Percentiles rank a stretch among this genome's conserved stretches.
Evolutionary conservation across 1,139 yeast species (phyloP).

Genomic region (Taphrina communis): DNA sequence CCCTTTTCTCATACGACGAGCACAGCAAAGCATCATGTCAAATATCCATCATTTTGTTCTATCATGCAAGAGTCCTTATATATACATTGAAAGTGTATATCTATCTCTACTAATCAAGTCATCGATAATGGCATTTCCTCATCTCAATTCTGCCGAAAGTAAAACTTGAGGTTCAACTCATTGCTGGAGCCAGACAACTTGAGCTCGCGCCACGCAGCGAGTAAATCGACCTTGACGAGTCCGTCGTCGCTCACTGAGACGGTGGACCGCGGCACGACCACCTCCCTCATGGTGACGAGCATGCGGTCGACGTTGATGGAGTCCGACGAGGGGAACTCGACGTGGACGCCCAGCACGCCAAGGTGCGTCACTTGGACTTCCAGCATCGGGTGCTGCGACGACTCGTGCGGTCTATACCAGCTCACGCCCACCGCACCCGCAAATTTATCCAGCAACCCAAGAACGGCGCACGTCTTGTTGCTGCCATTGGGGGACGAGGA

Average conservation of each 20-base stretch:
- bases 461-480: slow-evolving; percentile 9
- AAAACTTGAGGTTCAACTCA: slow-evolving; percentile 20
- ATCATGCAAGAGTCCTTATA: background rate
- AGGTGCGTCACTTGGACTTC: slow-evolving; percentile 21
- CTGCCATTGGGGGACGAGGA: no score
- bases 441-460: slow-evolving; percentile 24
- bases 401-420: slow-evolving; percentile 8
- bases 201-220: slow-evolving; percentile 11
- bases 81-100: background rate
- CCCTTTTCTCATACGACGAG: background rate
- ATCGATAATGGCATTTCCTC: background rate
- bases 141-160: slow-evolving; percentile 2
- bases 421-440: slow-evolving; percentile 16
- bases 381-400: slow-evolving; percentile 19
- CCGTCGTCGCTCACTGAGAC: background rate
- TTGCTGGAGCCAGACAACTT: slow-evolving; percentile 17
- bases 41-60: background rate
- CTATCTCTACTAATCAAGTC: background rate
- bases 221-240: slow-evolving; percentile 10
- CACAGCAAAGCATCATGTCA: slow-evolving; percentile 7
- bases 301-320: slow-evolving; percentile 4
- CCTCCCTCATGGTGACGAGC: slow-evolving; percentile 20
- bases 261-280: slow-evolving; percentile 14
- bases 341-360: slow-evolving; percentile 20
- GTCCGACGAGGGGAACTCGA: slow-evolving; percentile 1